Base-by-base conservation (phyloP, 1,139 yeast genomes). In the Diutina pseudorugosa region DNA sequence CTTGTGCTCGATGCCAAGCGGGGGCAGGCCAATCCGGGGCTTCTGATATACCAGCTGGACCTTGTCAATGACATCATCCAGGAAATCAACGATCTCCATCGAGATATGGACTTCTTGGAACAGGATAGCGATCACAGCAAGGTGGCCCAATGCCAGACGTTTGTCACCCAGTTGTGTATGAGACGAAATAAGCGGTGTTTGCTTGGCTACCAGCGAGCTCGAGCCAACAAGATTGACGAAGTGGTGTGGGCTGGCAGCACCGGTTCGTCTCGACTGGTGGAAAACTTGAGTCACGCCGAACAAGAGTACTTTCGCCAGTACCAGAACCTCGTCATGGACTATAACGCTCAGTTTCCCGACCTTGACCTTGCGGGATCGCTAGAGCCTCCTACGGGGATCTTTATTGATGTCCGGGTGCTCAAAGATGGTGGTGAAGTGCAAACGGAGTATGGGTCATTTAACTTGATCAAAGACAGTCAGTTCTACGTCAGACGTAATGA, bases 351-450 rank as follows among this genome's bases (percentile, higher is more conserved):
- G 9, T 83, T 88, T 70, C 78, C 89, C 0, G 96, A 90, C 58
- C 70, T 93, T n/a, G 98, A 93, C 62, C 70, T 93, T 43, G 80
- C 93, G 27, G 98, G 98, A 0, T 82, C 88, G 33, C 66, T 93
- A 59, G 88, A 80, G 44, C 98, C 98, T 0, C 98, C 98, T 0
- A 79, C 79, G 30, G 95, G 89, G 59, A 85, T 93, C 45, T 93
- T 91, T 61, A 86, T 93, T 12, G 98, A 93, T 62, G 98, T 93
- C 3, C 72, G 98, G 53, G 98, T 93, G 9, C 68, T 93, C 53
- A 86, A 86, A 61, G 95, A 93, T 62, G 98, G 96, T 0, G 98
- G 98, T 1, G 98, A 93, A 63, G 90, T 93, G 44, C 97, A 91
- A 63, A 93, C 98, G 0, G 98, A 93, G 65, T 93, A 93, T 60